Evolutionary conservation across 2,329 filamentous ascomycete species (phyloP), one percentile per base, ranked within the genome.

Genomic region (Fonsecaea nubica): DNA sequence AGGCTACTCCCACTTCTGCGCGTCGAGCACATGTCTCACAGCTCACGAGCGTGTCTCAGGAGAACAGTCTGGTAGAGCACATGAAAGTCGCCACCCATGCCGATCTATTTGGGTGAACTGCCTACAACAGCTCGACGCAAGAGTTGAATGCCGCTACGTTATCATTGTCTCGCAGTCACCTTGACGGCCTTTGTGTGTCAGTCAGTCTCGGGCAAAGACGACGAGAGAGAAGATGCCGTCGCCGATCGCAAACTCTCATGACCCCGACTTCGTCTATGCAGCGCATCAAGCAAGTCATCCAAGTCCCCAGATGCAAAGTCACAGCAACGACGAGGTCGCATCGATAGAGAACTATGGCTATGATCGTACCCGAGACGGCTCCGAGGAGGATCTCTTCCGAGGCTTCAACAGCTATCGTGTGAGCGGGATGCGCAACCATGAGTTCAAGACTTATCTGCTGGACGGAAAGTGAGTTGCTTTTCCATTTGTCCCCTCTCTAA

Each of bases 391-490:
- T 63, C 59, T 38, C 58, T 66, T 62, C 58, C 58, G 64, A 63
- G 64, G 58, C 53, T 38, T 66, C 58, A 66, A 66, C 64, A 66
- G 64, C 58, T 65, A 62, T 57, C 63, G 63, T 56, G 58, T 62
- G 58, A 65, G 63, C 56, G 63, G 63, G 50, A 65, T 32, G 40
- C 64, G 64, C 64, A 63, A 63, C 64, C 64, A 66, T 58, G 64
- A 66, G 58, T 66, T 62, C 58, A 66, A 66, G 53, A 66, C 64
- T 48, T 66, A 66, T 63, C 58, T 66, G 64, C 59, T 66, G 59
- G 64, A 66, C 59, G 64, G 64, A 66, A 66, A 66, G 64, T 66
- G 52, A 63, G 64, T 63, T 66, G 64, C 64, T 66, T 59, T 66
- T 59, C 59, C 59, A 58, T 58, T 58, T 58, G 42, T 66, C 58